Percentiles rank a stretch among this genome's conserved stretches.
Conservation (phyloP, 345 rosid genomes). For the Balakata baccata region DNA sequence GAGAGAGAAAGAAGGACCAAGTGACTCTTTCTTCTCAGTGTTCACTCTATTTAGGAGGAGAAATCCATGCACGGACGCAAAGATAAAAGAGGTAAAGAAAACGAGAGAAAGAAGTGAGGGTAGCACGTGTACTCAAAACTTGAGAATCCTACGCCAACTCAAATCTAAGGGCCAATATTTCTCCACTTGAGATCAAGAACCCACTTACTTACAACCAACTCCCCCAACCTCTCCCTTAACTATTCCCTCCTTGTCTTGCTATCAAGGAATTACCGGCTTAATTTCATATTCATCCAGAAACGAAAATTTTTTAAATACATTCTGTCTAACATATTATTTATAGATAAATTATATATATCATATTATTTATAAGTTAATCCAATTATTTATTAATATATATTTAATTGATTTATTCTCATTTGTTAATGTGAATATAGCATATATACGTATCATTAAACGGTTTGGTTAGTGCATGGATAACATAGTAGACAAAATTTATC, state of each 20-base stretch:
- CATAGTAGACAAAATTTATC: no score
- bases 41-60: constrained; percentile 46
- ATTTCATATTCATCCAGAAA: no score
- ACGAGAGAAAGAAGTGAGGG: neutral
- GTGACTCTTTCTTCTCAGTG: neutral
- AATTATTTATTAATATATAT: no score
- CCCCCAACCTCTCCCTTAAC: constrained; percentile 16
- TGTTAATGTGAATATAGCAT: no score
- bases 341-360: no score
- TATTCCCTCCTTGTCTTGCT: constrained; percentile 47
- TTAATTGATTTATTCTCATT: no score
- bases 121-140: constrained; percentile 50
- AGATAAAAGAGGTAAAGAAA: constrained; percentile 28
- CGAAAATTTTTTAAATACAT: no score
- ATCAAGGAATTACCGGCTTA: no score
- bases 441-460: no score
- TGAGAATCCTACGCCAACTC: constrained; percentile 37
- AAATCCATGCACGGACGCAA: constrained; percentile 71
- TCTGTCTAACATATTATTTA: no score
- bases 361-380: no score
- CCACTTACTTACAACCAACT: constrained; percentile 20
- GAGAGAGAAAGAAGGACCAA: constrained; percentile 3
- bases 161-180: constrained; percentile 32
- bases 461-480: no score
- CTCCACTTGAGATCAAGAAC: constrained; percentile 22